Base-by-base conservation (phyloP, 2,329 filamentous ascomycete species). In the Simplicillium sp. region DNA sequence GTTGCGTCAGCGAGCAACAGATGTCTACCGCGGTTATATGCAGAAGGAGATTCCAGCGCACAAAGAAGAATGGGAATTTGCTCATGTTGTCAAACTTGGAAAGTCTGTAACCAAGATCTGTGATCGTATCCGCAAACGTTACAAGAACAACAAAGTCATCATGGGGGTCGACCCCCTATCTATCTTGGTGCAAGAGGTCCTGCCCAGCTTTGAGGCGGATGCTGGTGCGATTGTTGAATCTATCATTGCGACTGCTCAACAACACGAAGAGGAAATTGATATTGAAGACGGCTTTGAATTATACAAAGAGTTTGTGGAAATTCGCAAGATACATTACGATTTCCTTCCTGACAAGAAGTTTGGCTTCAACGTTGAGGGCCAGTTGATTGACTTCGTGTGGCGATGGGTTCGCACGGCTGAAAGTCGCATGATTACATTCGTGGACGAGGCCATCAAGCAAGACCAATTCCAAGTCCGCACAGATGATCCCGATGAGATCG, bases 321-420 rank as follows among this genome's bases (percentile, higher is more conserved):
- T 96, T 45, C 82, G 92, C 25, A 73, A 76, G 29, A 87, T 94
- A 18, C 89, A 96, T 58, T 71, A 75, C 7, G 75, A 85, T 46
- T 82, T 80, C 16, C 71, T 96, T 14, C 86, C 86, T 0, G 71
- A 71, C 48, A 68, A 78, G 45, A 76, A 79, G 1, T 98, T 97
- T 58, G 82, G 81, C 4, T 96, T 97, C 58, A 80, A 88, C 48
- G 76, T 98, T 34, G 92, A 98, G 61, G 77, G 81, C 34, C 67
- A 94, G 13, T 71, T 98, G 14, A 84, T 89, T 46, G 83, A 86
- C 29, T 98, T 97, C 59, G 92, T 97, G 6, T 97, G 89, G 89
- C 80, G 87, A 44, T 98, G 89, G 89, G 87, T 98, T 47, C 73
- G 76, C 40, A 77, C 80, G 47, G 88, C 87, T 7, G 88, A 97